Base-by-base conservation (phyloP, 2,329 filamentous ascomycete genomes). In the Aspergillus tanneri region DNA sequence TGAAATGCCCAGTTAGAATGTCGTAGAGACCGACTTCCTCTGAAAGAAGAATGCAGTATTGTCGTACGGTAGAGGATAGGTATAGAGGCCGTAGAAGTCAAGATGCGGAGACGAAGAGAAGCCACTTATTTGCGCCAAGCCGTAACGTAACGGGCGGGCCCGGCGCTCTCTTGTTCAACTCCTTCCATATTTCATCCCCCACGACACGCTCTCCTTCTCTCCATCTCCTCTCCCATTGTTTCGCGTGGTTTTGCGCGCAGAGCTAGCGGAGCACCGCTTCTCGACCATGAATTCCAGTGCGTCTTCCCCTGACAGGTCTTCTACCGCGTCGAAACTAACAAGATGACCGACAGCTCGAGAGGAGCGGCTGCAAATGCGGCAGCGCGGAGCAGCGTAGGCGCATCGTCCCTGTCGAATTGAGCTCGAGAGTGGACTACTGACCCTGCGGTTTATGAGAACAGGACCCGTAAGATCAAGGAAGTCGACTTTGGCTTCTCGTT, bases 361-460 rank as follows among this genome's bases (percentile, higher is more conserved):
- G 61, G 77, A 80, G 68, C 76, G 77, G 61, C 73, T 73, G 60
- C 75, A 76, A 62, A 78, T 80, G 75, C 78, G 78, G 66, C 74
- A 79, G 66, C 78, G 78, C 60, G 78, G 78, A 64, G 77, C 78
- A 62, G 78, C 73, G 77, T 80, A 75, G 62, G 75, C 66, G 61
- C 57, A 40, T 39, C 51, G 51, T 46, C 47, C 37, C 49, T 35
- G 57, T 58, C 18, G 21, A 11, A 48, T 19, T 41, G 46, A 22
- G 16, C 14, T 22, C 28, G 23, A n/a, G 11, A 27, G 56, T 44
- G 25, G 41, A 58, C 50, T 58, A 58, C 58, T 71, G 52, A 53
- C 18, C 35, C 27, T 27, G 30, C 47, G 39, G 53, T 51, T 23
- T 18, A 42, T 50, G n/a, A 42, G n/a, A 44, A 43, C 56, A 80